Base-by-base conservation (phyloP, 495 filamentous ascomycete species). In the Lasiosphaeria ovina region DNA sequence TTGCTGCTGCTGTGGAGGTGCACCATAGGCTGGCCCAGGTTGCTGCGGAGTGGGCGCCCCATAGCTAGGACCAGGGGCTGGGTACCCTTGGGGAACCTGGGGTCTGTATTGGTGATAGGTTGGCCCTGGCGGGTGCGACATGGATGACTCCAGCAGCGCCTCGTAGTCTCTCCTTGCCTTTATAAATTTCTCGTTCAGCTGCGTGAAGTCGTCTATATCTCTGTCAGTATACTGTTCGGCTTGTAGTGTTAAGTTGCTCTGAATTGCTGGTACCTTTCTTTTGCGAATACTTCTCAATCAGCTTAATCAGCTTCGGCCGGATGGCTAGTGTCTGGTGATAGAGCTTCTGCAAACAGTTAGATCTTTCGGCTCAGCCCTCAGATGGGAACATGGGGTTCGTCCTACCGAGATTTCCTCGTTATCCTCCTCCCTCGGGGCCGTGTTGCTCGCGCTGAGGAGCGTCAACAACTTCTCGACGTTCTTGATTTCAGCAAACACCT, bases 141-240 rank as follows among this genome's bases (percentile, higher is more conserved):
- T 97, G 32, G 93, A 97, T 32, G 90, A 88, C 73, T 98, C 94
- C 40, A 98, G 79, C n/a, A 98, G 81, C 34, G 89, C 86, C 74
- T 98, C 94, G 72, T 98, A 98, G 71, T 98, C 94, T 65, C 93
- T 84, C 59, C 94, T 86, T 10, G 94, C 94, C 75, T 98, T 98
- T 80, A 98, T 98, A 74, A 98, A 98, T 72, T 98, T 98, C 67
- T 98, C 94, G 70, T 98, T 98, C 47, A 98, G 83, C 68, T 96
- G 92, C 3, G 93, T 96, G 69, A 98, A 97, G 69, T 98, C 94
- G 75, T 98, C 92, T 97, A 61, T 24, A n/a, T 6, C 6, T 2
- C 9, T 14, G 63, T 74, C 52, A 74, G 66, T 51, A 33, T 35
- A 38, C 14, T 31, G 3, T 47, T 16, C 17, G n/a, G n/a, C 33